Evolutionary conservation across 208 protist species (phyloP), one percentile per base, ranked within the genome.

Genomic region (Wallacemonas sp.): DNA sequence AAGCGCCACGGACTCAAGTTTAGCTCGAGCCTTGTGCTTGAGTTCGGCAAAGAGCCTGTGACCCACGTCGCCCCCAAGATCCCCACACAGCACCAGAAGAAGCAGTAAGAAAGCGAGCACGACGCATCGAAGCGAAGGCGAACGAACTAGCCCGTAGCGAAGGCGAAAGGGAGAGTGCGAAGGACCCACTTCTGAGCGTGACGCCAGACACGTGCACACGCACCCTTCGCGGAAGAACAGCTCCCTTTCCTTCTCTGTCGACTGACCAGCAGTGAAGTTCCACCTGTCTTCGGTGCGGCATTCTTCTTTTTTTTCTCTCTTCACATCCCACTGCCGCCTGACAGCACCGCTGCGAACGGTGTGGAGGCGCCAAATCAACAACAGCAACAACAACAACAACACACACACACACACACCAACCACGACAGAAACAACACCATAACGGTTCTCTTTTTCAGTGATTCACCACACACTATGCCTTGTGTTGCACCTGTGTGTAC

Each of bases 41-140:
- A 92, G 74, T 96, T 93, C 48, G 91, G 85, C 22, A 94, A 96
- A 71, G 85, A 93, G 58, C 87, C 90, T n/a, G 74, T 96, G 30
- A 33, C 78, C 44, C 80, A 92, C 78, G 77, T 71, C 0, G 79
- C 84, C 9, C 73, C 79, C 17, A 55, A 58, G 19, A 59, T 62
- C 22, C 46, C 42, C 17, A 19, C 36, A 21, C 42, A 50, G 15
- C 60, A 50, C 39, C 33, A 54, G 36, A 45, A 45, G 42, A 37
- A 50, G 39, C 6, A 63, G 10, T 45, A 45, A 19, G 39, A n/a
- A n/a, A n/a, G n/a, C n/a, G n/a, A n/a, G n/a, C n/a, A n/a, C n/a
- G n/a, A n/a, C n/a, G n/a, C n/a, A n/a, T n/a, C n/a, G n/a, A n/a
- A n/a, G n/a, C n/a, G n/a, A n/a, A n/a, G 57, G 48, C 62, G 30